These are phyloP conservation scores for Penicillium alfredii DNA, from an alignment of 495 filamentous ascomycete species.

Conservation along the genomic window DNA sequence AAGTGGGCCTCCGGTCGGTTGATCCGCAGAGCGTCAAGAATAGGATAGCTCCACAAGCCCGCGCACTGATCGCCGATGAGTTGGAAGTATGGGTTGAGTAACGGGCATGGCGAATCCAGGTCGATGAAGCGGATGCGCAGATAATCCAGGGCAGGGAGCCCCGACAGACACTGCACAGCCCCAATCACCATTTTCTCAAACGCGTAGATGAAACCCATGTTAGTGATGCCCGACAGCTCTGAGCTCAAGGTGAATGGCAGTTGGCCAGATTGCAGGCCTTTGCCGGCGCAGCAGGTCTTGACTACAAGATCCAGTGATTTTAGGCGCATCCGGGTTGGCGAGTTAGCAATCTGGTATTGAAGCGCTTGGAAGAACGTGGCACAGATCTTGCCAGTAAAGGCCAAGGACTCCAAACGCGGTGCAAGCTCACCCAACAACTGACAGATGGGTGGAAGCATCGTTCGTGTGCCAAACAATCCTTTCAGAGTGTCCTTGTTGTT, in stretches of 20 bases:
- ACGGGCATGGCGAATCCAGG: conserved; percentile 49
- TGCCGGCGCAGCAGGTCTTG: conserved; percentile 60
- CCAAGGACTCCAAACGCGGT: conserved; percentile 54
- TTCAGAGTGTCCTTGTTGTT: conserved; percentile 46
- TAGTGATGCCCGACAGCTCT: conserved; percentile 60
- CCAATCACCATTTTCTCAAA: conserved; percentile 60
- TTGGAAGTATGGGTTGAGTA: conserved; percentile 62
- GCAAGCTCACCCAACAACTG: conserved; percentile 49
- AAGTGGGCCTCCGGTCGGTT: conserved; percentile 51
- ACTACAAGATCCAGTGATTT: conserved; percentile 62
- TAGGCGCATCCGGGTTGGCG: conserved; percentile 35
- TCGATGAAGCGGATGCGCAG: conserved; percentile 68
- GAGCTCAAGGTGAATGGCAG: no score
- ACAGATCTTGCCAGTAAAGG: conserved; percentile 63
- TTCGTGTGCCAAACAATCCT: conserved; percentile 15
- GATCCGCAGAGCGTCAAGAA: conserved; percentile 48
- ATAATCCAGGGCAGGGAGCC: conserved; percentile 47
- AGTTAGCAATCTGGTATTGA: conserved; percentile 27
- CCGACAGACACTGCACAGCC: conserved; percentile 51
- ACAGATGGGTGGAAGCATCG: conserved; percentile 43
- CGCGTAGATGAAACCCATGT: conserved; percentile 58
- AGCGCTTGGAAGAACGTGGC: conserved; percentile 46
- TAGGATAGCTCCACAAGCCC: conserved; percentile 64
- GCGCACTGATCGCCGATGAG: conserved; percentile 51
- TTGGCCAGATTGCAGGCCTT: not conserved